Percentiles rank a stretch among this genome's conserved stretches.
Conservation (phyloP, 495 filamentous ascomycete species). For the Penicillium alfredii region DNA sequence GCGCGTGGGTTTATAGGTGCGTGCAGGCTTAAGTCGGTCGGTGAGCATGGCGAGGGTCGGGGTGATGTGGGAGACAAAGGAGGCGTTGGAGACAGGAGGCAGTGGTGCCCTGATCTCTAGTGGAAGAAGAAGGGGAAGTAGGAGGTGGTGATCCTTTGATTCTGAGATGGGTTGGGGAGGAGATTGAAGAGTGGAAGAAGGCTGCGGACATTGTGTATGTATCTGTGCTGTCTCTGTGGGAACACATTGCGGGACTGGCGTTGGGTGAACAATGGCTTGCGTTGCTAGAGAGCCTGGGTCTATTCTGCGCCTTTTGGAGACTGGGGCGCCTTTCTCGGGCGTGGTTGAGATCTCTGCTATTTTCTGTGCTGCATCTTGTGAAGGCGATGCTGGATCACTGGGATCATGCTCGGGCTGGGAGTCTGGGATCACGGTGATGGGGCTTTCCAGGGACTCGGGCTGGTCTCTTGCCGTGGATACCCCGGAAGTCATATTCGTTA, state of each 20-base stretch:
- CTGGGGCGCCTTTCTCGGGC: too few species aligned
- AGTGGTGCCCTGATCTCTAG: conserved; percentile 40
- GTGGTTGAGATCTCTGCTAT: conserved; percentile 6
- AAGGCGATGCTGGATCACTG: not conserved
- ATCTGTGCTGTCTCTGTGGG: too few species aligned
- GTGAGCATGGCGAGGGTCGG: conserved; percentile 48
- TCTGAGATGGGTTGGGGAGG: not conserved
- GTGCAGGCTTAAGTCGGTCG: conserved; percentile 41
- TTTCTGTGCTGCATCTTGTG: not conserved
- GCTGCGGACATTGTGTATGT: too few species aligned
- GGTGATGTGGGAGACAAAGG: conserved; percentile 49
- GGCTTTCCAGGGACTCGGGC: conserved; percentile 35
- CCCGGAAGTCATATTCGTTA: too few species aligned
- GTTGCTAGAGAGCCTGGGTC: too few species aligned
- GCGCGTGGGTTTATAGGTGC: conserved; percentile 46
- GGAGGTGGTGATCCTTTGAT: too few species aligned
- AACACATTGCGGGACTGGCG: too few species aligned
- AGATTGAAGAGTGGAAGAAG: conserved; percentile 1
- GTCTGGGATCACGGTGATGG: conserved; percentile 45
- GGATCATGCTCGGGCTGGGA: conserved; percentile 35
- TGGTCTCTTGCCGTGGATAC: not conserved
- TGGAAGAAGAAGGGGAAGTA: too few species aligned
- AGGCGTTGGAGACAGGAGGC: conserved; percentile 34
- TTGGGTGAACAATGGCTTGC: too few species aligned
- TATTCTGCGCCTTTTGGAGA: too few species aligned